Base-by-base conservation (phyloP, 345 rosid genomes). In the Eucalyptus sideroxylon region DNA sequence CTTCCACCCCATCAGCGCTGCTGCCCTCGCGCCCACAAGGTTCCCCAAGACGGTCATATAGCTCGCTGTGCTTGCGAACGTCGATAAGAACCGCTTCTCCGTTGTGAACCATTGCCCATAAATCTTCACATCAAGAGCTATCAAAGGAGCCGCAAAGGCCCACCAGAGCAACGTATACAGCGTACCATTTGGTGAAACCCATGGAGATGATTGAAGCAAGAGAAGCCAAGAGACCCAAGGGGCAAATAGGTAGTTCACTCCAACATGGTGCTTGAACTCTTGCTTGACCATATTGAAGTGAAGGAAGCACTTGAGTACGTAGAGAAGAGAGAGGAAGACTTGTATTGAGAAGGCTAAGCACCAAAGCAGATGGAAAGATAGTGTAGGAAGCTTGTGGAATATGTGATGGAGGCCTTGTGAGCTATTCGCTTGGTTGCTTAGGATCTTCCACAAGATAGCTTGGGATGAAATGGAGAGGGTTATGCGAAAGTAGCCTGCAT, bases 81-180 rank as follows among this genome's bases (percentile, higher is more conserved):
- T 85, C 3, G 95, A 95, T 21, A 95, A 81, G 72, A 95, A 94
- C 89, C 92, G 90, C 91, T 93, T 95, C 92, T 94, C 94, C 4
- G 96, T 94, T 12, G 97, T 95, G 90, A 96, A 93, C 97, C 99
- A 95, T 90, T 95, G 98, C 30, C 99, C 98, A 37, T 96, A 96
- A 69, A 97, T 93, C 87, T 96, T 96, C 24, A 94, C 60, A 88
- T 96, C 96, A 9, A 97, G 95, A 11, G 93, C 85, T 89, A 92
- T 86, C 77, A 97, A 87, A 1, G 98, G 98, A 86, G 90, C 9
- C 15, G 90, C 90, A 87, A 94, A 93, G 53, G 92, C 62, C 89
- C 93, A 91, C 88, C 94, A 95, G 87, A 94, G 94, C 81, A 83
- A 72, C 10, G 59, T 86, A 50, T 91, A 90, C 15, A 53, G 47